Evolutionary conservation across 2,329 filamentous ascomycete species (phyloP), one percentile per base, ranked within the genome.

Genomic region (Stagonosporopsis rhizophila): DNA sequence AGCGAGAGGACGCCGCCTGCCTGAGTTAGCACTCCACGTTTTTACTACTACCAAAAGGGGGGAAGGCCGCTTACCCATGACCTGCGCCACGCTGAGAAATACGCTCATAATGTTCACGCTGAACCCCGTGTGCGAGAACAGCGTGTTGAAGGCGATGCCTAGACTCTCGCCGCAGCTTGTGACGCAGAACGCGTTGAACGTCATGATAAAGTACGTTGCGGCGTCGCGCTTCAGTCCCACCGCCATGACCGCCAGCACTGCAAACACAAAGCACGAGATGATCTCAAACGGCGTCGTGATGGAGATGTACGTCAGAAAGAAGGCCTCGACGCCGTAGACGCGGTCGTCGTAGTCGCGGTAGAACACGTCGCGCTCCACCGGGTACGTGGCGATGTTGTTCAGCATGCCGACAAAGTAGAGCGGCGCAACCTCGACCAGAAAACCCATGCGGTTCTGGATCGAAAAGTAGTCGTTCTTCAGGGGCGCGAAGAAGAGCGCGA

Each of bases 131-230:
- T 92, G 89, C 30, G 78, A 77, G 71, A 92, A 90, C 8, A 92
- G 77, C 0, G 89, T 92, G 76, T 91, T 91, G 79, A 92, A 92
- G 77, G 91, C 86, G 68, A 93, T 92, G 0, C 90, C 89, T 1
- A 92, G 69, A 49, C 86, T 89, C 78, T 92, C 90, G 23, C 90
- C 90, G 66, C 88, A 91, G 50, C 81, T 88, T 15, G 91, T 87
- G 51, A 92, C 85, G 62, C 86, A 89, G 68, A 92, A 91, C 60
- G 86, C 87, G 62, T 88, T 85, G 74, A 89, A 90, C 2, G 85
- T 81, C 47, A 83, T 80, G 38, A 89, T 82, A 64, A 91, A 89
- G 72, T 88, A 90, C 72, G 90, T 85, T 57, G 82, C 77, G 0
- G 78, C 81, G 0, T 86, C 88, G 28, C 85, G 82, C 6, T 87